phyloP scores from a whole-genome alignment of 179 eudicot genomes.

The Heliamphora pulchella region DNA sequence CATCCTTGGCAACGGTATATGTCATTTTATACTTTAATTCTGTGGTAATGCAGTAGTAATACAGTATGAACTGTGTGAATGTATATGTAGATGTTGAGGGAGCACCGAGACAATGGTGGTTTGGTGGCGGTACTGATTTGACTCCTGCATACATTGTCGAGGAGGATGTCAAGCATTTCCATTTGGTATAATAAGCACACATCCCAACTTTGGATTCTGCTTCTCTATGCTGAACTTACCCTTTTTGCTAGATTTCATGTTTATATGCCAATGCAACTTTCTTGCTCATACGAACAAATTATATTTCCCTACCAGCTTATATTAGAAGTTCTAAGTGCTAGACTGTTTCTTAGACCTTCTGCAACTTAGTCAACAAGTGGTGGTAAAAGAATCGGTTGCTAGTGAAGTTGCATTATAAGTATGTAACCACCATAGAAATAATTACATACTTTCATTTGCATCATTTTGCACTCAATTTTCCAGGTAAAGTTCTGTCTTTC shows the following conservation, averaged over 20 bases:
- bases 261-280: not conserved
- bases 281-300: not conserved
- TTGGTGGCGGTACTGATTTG: slow-evolving; percentile 97
- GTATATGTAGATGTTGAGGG: slow-evolving; percentile 64
- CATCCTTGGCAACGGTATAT: not conserved
- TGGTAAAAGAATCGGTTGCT: not conserved
- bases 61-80: not conserved
- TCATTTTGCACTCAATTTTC: not conserved
- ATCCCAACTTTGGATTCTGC: not conserved
- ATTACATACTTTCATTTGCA: not conserved
- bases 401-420: not conserved
- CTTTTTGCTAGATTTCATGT: not conserved
- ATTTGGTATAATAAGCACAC: slow-evolving; percentile 47
- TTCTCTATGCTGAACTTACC: not conserved
- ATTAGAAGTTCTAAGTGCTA: not conserved
- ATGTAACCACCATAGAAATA: not conserved
- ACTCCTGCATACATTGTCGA: slow-evolving; percentile 92
- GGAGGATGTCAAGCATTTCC: slow-evolving; percentile 96
- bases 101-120: slow-evolving; percentile 98
- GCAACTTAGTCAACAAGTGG: not conserved
- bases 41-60: too few species aligned
- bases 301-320: not conserved
- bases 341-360: not conserved
- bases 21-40: not conserved
- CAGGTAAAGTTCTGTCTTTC: not conserved